Evolutionary conservation across 2,329 filamentous ascomycete genomes (phyloP).

Genomic region (Magnaporthales sp.): DNA sequence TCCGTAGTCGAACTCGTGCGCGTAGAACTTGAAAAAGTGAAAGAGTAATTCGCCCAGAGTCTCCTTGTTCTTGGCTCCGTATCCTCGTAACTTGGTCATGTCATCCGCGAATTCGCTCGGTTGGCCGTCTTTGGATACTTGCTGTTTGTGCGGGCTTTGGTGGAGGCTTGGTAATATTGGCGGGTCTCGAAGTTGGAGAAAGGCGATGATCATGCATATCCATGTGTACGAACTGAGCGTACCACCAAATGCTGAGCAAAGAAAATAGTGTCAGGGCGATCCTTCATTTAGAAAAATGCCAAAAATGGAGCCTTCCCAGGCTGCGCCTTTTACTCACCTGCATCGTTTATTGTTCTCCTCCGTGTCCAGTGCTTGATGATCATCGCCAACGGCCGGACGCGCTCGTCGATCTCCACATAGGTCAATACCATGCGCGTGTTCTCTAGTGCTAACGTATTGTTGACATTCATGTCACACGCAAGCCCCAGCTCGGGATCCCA

Average conservation of each 20-base stretch:
- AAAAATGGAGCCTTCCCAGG: not conserved
- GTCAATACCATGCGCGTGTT: conserved; percentile 98
- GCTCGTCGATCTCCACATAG: conserved; percentile 86
- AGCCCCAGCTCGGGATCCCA: conserved; percentile 91
- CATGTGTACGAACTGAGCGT: conserved; percentile 97
- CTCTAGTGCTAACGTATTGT: conserved; percentile 88
- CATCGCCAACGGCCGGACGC: conserved; percentile 89
- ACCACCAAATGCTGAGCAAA: conserved; percentile 66
- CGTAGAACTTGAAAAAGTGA: conserved; percentile 91
- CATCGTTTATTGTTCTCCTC: conserved; percentile 86
- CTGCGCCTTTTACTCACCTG: conserved; percentile 46
- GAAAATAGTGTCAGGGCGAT: conserved; percentile 4
- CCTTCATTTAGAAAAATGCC: not conserved
- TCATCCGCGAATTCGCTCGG: conserved; percentile 82
- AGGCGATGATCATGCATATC: conserved; percentile 98
- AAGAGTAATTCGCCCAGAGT: conserved; percentile 82
- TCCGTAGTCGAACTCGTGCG: conserved; percentile 86
- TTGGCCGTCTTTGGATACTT: conserved; percentile 53
- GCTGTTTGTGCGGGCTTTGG: conserved; percentile 55
- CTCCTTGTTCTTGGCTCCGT: conserved; percentile 72
- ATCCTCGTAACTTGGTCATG: conserved; percentile 62
- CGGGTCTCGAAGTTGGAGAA: conserved; percentile 78
- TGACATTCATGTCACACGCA: conserved; percentile 97
- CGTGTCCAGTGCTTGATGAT: conserved; percentile 97
- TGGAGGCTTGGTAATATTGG: conserved; percentile 83